Conservation (phyloP, 148 eudicot genomes). For the Rhododendron molle region DNA sequence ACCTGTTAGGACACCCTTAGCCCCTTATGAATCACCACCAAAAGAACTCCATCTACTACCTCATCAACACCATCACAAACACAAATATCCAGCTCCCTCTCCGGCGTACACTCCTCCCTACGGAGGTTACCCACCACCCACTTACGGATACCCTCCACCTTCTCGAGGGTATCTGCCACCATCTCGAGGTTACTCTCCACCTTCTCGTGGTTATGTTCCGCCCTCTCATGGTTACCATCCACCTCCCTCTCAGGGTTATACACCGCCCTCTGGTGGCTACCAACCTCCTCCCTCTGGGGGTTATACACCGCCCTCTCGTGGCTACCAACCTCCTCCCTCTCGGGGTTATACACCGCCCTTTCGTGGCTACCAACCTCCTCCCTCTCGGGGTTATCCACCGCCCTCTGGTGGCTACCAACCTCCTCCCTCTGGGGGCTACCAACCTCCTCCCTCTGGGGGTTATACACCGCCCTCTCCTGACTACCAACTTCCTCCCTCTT, state of each 20-base stretch:
- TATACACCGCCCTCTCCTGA: background rate
- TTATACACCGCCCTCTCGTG: background rate
- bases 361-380: background rate
- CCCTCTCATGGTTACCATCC: background rate
- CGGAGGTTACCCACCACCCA: background rate
- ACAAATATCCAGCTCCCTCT: background rate
- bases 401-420: background rate
- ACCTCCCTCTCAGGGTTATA: background rate
- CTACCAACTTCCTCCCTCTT: background rate
- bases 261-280: background rate
- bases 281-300: background rate
- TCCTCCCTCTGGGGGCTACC: too few relatives aligned
- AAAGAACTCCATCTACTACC: background rate
- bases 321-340: background rate
- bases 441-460: background rate
- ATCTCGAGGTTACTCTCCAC: background rate
- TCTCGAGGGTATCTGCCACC: background rate
- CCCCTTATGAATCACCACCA: conserved; percentile 6
- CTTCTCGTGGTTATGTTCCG: background rate
- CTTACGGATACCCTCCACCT: background rate
- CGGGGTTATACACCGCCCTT: background rate
- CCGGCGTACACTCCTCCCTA: background rate
- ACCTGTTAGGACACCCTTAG: background rate
- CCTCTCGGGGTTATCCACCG: background rate
- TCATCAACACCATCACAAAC: background rate